Conservation (phyloP, 1,284 basidiomycete genomes). For the Quambalaria eucalypti region DNA sequence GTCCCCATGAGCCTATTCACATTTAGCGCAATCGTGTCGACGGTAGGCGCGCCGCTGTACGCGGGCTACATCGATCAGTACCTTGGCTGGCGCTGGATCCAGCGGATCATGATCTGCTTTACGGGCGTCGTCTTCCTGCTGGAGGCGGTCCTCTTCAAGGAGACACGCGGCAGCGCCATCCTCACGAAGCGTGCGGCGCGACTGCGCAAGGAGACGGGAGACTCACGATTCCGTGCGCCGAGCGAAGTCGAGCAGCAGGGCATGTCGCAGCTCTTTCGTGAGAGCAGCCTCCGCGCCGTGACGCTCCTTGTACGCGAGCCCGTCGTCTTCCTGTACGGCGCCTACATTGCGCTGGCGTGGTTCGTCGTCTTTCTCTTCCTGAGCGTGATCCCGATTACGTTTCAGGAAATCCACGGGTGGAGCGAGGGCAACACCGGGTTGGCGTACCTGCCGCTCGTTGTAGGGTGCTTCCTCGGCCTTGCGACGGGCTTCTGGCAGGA, state of each 20-base stretch:
- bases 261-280: constrained; percentile 36
- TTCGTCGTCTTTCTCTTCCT: constrained; percentile 5
- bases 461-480: constrained; percentile 43
- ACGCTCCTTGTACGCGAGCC: constrained; percentile 42
- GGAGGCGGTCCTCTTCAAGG: constrained; percentile 41
- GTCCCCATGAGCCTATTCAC: constrained; percentile 45
- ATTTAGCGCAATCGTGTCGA: constrained; percentile 41
- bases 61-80: constrained; percentile 40
- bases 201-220: constrained; percentile 41
- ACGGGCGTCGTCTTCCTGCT: constrained; percentile 37
- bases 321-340: constrained; percentile 39
- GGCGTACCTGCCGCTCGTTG: constrained; percentile 39
- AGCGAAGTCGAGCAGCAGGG: constrained; percentile 44
- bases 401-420: constrained; percentile 46
- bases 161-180: constrained; percentile 46
- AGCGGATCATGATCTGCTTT: constrained; percentile 39
- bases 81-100: constrained; percentile 47
- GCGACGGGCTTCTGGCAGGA: constrained; percentile 33
- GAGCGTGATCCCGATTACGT: constrained; percentile 43
- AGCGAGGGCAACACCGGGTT: constrained; percentile 43
- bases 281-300: constrained; percentile 38
- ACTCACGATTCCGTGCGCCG: constrained; percentile 39
- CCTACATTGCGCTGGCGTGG: constrained; percentile 14
- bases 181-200: constrained; percentile 35
- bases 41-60: constrained; percentile 35